Base-by-base conservation (phyloP, 83 land plant genomes). In the Picea mariana region DNA sequence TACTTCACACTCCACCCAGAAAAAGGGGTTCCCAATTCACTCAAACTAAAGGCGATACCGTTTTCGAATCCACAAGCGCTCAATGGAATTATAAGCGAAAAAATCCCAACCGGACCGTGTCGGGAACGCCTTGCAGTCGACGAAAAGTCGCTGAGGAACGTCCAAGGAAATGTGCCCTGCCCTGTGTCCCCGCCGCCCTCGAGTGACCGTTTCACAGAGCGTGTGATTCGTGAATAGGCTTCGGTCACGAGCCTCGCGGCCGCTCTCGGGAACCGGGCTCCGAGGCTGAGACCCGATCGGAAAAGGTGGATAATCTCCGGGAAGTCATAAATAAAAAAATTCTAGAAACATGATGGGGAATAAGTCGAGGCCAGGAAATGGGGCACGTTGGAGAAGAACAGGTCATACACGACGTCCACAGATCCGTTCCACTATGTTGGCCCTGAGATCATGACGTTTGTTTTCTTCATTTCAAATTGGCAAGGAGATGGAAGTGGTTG, bases 71-170 rank as follows among this genome's bases (percentile, higher is more conserved):
- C 47, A 40, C 17, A 47, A 73, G 58, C 15, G 6, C 59, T 55
- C 26, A 73, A 73, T 0, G 5, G 58, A 44, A 73, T 47, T 73
- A 42, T 73, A 73, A 24, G 6, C 16, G 0, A 6, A 9, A 8
- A 44, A 47, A 5, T 21, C 27, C 20, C 47, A 42, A 73, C 12
- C 49, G 58, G 77, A 24, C 21, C 52, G 23, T 44, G 26, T n/a
- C 49, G 9, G 12, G 40, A 73, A 73, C 58, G 17, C 77, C 77
- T 49, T 73, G 77, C 49, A 40, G 15, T 71, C 75, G 75, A 71
- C 75, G 49, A 71, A 71, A 71, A 71, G 47, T 71, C 18, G 42
- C 73, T 34, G n/a, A 44, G 44, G 44, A 68, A 68, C 38, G 75
- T 71, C 75, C 75, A 71, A 71, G 49, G 17, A 17, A 40, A 73